Evolutionary conservation across 2,329 filamentous ascomycete genomes (phyloP), one percentile per base, ranked within the genome.

Genomic region (Domatiomyces globalis): DNA sequence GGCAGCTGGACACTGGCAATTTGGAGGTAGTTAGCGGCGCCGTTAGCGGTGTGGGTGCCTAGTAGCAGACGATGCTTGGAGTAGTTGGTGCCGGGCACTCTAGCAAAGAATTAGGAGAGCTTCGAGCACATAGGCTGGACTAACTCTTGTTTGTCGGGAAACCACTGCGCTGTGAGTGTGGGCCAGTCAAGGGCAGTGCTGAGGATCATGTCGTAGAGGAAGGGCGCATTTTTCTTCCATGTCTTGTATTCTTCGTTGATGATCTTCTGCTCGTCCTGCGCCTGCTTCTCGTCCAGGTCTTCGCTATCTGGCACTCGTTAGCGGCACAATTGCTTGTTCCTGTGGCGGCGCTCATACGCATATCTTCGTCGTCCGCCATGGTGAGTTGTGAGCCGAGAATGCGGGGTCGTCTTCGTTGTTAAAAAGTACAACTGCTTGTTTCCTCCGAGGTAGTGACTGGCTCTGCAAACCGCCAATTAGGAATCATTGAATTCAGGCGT

Each of bases 151-250:
- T 90, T 85, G 67, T 98, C 92, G 19, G 94, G 92, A 61, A 98
- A 85, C 94, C 94, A 98, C 73, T 98, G 92, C 1, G 89, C 89
- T 22, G 92, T 96, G 56, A 98, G 79, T 2, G 92, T 95, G 12
- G 92, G 92, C 92, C 92, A 98, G 65, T 95, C 89, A 52, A 98
- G 75, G 43, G 94, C 94, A 58, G 87, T 94, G 63, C 88, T 89
- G 57, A 96, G 77, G 59, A 98, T 92, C 81, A 95, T 87, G 67
- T 98, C 92, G 69, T 98, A 98, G 62, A 98, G 84, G 65, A 96
- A 96, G 2, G 92, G 89, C 58, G 86, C 87, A 71, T 98, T 98
- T 76, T 98, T 98, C 77, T 98, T 98, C 92, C 92, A 98, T 59
- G 90, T 95, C 69, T 98, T 98, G 79, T 98, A 98, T 68, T 98